A percentile compares a stretch with the other conserved stretches of the same genome.
These are phyloP conservation scores for Calycina marina DNA, from an alignment of 2,329 filamentous ascomycete species.

Conservation along the genomic window DNA sequence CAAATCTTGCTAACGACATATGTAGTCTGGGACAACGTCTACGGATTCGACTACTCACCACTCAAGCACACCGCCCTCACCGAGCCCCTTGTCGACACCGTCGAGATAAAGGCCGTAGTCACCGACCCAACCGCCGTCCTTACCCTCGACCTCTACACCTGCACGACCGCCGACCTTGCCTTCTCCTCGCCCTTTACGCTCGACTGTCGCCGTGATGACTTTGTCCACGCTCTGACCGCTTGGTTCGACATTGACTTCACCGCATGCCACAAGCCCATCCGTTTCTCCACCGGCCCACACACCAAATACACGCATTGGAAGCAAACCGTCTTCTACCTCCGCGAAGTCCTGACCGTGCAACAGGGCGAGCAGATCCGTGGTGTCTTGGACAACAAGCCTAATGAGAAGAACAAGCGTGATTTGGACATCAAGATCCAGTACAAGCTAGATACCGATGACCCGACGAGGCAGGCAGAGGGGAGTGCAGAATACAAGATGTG, in stretches of 20 bases:
- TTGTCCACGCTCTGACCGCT: slow-evolving; percentile 87
- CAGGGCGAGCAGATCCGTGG: slow-evolving; percentile 68
- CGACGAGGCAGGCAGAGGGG: slow-evolving; percentile 52
- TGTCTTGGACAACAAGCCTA: slow-evolving; percentile 69
- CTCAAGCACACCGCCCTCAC: slow-evolving; percentile 88
- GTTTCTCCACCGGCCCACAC: slow-evolving; percentile 93
- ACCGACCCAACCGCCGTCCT: slow-evolving; percentile 79
- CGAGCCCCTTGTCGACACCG: slow-evolving; percentile 92
- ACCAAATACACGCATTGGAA: slow-evolving; percentile 99
- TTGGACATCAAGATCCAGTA: slow-evolving; percentile 84
- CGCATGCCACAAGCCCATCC: slow-evolving; percentile 93
- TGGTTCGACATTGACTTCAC: slow-evolving; percentile 99
- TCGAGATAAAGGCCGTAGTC: slow-evolving; percentile 92
- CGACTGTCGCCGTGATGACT: slow-evolving; percentile 71
- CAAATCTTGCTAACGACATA: slow-evolving; percentile 1
- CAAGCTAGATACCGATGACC: slow-evolving; percentile 62
- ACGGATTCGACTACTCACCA: slow-evolving; percentile 91
- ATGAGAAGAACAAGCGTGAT: slow-evolving; percentile 86
- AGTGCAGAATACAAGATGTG: slow-evolving; percentile 69
- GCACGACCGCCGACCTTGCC: slow-evolving; percentile 67
- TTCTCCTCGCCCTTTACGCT: slow-evolving; percentile 72
- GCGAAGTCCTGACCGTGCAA: slow-evolving; percentile 84
- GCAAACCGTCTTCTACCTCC: slow-evolving; percentile 96
- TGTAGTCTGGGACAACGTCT: slow-evolving; percentile 97
- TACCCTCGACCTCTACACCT: slow-evolving; percentile 86